A percentile compares a stretch with the other conserved stretches of the same genome.
These are phyloP conservation scores for Ceratobasidium sp. DNA, from an alignment of 1,284 basidiomycete genomes.

Conservation along the genomic window DNA sequence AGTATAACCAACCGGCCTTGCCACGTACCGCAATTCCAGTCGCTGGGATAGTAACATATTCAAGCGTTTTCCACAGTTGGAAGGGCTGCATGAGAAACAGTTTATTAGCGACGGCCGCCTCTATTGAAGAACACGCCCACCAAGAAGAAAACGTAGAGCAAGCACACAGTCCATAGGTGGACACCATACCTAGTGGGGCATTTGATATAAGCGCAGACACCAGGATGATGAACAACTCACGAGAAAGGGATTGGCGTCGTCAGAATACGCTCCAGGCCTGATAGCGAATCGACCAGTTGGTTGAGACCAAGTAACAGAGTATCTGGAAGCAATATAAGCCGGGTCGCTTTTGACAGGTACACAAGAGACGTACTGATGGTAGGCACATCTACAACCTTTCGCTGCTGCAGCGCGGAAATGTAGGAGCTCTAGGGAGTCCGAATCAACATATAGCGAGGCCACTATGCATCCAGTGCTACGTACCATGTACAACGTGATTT, in stretches of 20 bases:
- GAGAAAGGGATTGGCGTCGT: conserved; percentile 83
- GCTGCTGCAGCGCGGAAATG: conserved; percentile 63
- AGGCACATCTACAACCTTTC: conserved; percentile 68
- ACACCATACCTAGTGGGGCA: conserved; percentile 61
- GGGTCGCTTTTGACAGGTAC: not conserved
- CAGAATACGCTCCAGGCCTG: conserved; percentile 74
- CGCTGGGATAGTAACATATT: conserved; percentile 70
- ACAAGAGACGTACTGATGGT: conserved; percentile 56
- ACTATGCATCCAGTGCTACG: conserved; percentile 46
- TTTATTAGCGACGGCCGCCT: not conserved
- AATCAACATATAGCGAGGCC: not conserved
- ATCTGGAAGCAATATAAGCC: conserved; percentile 53
- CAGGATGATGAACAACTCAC: conserved; percentile 53
- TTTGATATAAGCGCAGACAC: not conserved
- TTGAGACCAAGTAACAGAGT: conserved; percentile 61
- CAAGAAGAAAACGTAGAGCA: conserved; percentile 58
- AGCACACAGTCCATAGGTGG: conserved; percentile 68
- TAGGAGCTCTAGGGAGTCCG: conserved; percentile 63
- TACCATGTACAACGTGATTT: conserved; percentile 75
- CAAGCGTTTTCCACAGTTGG: conserved; percentile 67
- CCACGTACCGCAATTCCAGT: conserved; percentile 45
- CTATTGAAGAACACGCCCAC: conserved; percentile 52
- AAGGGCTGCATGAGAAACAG: conserved; percentile 60
- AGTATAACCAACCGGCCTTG: not conserved
- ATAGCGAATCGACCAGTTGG: conserved; percentile 69